Conservation (phyloP, 108 stramenopile genomes). For the Discostella stelligeroides region DNA sequence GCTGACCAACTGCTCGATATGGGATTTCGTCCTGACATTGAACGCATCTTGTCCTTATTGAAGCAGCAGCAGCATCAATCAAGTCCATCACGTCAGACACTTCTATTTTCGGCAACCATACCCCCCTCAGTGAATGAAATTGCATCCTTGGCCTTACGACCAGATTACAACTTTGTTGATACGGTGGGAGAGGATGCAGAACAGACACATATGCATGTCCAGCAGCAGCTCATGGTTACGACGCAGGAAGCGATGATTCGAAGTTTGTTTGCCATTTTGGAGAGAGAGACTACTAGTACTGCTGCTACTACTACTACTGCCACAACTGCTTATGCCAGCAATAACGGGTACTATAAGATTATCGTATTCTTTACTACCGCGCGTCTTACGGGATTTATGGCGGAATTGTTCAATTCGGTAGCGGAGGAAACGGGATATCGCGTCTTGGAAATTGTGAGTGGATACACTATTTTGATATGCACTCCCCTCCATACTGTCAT, state of each 20-base stretch:
- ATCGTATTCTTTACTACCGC: conserved; percentile 94
- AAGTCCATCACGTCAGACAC: conserved; percentile 62
- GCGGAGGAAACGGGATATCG: conserved; percentile 38
- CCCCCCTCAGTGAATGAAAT: conserved; percentile 66
- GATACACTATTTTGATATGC: too few species aligned
- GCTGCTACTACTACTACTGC: too few species aligned
- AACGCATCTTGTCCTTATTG: conserved; percentile 63
- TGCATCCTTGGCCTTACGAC: conserved; percentile 37
- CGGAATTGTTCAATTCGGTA: conserved; percentile 72
- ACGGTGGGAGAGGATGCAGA: conserved; percentile 56
- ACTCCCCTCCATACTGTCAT: too few species aligned
- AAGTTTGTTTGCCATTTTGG: conserved; percentile 42
- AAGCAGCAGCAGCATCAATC: conserved; percentile 45
- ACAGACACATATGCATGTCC: conserved; percentile 58
- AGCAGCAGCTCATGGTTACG: conserved; percentile 50
- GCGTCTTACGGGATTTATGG: conserved; percentile 75
- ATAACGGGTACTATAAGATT: conserved; percentile 57
- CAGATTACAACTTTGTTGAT: conserved; percentile 54
- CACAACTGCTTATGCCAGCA: too few species aligned
- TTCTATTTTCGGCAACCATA: conserved; percentile 91
- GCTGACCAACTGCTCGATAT: conserved; percentile 88
- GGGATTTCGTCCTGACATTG: conserved; percentile 91
- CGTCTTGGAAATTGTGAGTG: conserved; percentile 67
- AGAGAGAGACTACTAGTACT: conserved; percentile 28
- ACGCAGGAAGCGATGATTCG: conserved; percentile 36